These are phyloP conservation scores for Suzukiozyma palmioleophila DNA, from an alignment of 1,139 yeast genomes.

Conservation along the genomic window DNA sequence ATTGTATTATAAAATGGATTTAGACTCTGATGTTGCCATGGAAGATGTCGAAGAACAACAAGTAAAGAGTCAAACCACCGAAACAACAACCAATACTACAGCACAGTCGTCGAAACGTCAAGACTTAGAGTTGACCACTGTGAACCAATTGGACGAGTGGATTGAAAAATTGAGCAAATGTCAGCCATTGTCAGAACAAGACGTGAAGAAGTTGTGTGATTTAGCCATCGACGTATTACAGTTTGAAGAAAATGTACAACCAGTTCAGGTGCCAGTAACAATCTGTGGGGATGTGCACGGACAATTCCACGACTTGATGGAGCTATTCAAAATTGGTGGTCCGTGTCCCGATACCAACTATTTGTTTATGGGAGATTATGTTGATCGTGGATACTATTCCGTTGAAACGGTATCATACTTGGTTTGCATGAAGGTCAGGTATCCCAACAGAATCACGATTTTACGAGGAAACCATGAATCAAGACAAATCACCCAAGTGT, in stretches of 20 bases:
- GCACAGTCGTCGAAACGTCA: slow-evolving; percentile 7
- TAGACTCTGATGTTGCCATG: slow-evolving; percentile 69
- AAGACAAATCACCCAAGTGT: slow-evolving; percentile 94
- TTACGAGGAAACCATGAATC: slow-evolving; percentile 97
- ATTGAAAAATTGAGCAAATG: slow-evolving; percentile 74
- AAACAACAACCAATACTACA: background rate
- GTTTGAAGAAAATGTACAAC: slow-evolving; percentile 89
- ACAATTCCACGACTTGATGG: slow-evolving; percentile 91
- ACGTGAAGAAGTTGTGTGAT: slow-evolving; percentile 75
- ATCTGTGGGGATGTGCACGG: slow-evolving; percentile 99
- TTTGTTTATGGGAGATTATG: slow-evolving; percentile 90
- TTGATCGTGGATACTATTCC: slow-evolving; percentile 93
- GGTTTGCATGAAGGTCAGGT: slow-evolving; percentile 89
- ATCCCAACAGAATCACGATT: slow-evolving; percentile 89
- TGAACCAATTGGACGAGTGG: slow-evolving; percentile 82
- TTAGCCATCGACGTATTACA: slow-evolving; percentile 92
- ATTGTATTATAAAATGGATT: slow-evolving; percentile 40
- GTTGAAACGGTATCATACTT: slow-evolving; percentile 87
- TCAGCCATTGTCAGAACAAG: slow-evolving; percentile 78
- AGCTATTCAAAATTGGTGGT: slow-evolving; percentile 87
- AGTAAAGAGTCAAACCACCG: slow-evolving; percentile 9
- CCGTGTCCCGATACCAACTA: slow-evolving; percentile 83
- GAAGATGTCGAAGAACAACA: slow-evolving; percentile 60
- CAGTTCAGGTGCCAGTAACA: slow-evolving; percentile 89
- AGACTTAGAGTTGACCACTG: slow-evolving; percentile 28